Evolutionary conservation across 495 filamentous ascomycete genomes (phyloP), one percentile per base, ranked within the genome.

Genomic region (Daldinia vernicosa): DNA sequence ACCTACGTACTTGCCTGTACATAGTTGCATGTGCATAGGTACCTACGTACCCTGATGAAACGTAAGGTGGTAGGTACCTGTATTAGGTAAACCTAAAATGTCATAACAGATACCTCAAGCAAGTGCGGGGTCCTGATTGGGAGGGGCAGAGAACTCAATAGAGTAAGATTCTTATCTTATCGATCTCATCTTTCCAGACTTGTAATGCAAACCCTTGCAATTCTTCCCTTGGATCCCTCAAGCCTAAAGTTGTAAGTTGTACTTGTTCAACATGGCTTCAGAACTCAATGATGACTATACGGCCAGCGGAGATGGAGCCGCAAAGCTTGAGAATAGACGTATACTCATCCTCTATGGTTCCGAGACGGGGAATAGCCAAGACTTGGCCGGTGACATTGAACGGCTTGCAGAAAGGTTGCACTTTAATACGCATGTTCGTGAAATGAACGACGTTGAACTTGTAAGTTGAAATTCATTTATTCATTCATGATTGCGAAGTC

Each of bases 311-410:
- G 28, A 73, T 63, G 66, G 47, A 47, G 50, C 28, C 33, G 53
- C 40, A 19, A 51, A 55, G 12, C 50, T 74, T 22, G 76, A 78
- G 30, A 78, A 77, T 47, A 81, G 91, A 72, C 90, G 84, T 30
- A 90, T 92, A 50, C 85, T 97, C 56, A 84, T 99, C 43, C 87
- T 97, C 40, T 98, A 97, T 82, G 96, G 93, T 32, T 93, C 94
- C 17, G 96, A 99, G 80, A 97, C 94, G 0, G 95, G 96, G 47
- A 98, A 94, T 74, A 89, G 92, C 37, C 90, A 95, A 74, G 95
- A 98, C 70, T 87, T 93, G 47, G 94, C 96, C 3, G 88, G 91
- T 65, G 93, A 98, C 80, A 79, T 98, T 58, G 92, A 90, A 19
- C 84, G 89, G 26, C 70, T 91, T 70, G 79, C 86, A 9, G 87